These are phyloP conservation scores for Acanthochlamys bracteata DNA, from an alignment of 106 monocot genomes.

Conservation along the genomic window DNA sequence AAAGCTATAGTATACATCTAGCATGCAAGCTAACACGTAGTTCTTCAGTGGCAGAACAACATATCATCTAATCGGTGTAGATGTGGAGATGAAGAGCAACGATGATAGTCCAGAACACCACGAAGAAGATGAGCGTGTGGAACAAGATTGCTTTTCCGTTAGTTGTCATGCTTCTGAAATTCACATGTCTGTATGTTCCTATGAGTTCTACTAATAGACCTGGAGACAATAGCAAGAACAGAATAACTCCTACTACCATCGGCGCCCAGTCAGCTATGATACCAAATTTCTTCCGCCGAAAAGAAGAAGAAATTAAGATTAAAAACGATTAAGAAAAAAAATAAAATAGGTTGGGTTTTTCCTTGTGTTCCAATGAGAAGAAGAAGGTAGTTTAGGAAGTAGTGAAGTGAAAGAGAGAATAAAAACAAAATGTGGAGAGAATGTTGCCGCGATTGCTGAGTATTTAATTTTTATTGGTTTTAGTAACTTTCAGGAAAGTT, in stretches of 20 bases:
- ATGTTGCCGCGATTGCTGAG: too few species aligned
- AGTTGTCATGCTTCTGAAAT: conserved; percentile 10
- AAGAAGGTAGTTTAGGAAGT: too few species aligned
- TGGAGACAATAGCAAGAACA: conserved; percentile 11
- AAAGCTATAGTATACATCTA: too few species aligned
- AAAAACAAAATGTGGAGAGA: too few species aligned
- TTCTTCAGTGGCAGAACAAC: not conserved
- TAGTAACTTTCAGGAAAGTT: too few species aligned
- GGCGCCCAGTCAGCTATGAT: conserved; percentile 13
- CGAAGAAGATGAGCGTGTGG: conserved; percentile 14
- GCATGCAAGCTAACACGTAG: too few species aligned
- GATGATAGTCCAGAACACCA: conserved; percentile 3
- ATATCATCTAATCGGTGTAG: conserved; percentile 2
- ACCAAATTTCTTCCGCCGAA: not conserved
- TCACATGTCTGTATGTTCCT: not conserved
- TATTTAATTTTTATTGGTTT: too few species aligned
- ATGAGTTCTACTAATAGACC: conserved; percentile 5
- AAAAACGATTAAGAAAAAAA: not conserved
- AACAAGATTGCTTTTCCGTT: conserved; percentile 7
- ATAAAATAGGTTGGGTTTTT: too few species aligned
- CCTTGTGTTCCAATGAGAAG: too few species aligned
- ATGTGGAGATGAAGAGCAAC: conserved; percentile 11
- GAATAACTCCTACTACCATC: conserved; percentile 12
- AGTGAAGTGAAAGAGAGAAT: too few species aligned
- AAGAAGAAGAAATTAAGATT: not conserved